Conservation (phyloP, 1,139 yeast genomes). For the Protomyces pachydermus region DNA sequence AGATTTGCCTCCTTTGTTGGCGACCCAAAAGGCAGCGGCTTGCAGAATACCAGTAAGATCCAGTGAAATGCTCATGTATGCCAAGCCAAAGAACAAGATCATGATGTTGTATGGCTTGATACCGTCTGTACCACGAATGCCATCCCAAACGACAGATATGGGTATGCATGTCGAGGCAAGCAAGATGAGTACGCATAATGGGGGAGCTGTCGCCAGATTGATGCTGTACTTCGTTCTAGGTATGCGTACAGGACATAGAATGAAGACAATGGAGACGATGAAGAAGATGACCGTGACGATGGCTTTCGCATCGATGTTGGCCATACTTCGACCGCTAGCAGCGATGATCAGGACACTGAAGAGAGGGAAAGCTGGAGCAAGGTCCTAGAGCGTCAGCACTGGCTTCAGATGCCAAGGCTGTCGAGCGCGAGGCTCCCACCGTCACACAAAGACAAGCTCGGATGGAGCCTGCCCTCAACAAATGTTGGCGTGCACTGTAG, state of each 20-base stretch:
- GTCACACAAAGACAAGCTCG: too few relatives aligned
- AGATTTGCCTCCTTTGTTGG: slow-evolving; percentile 23
- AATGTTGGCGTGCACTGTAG: too few relatives aligned
- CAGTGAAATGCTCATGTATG: slow-evolving; percentile 28
- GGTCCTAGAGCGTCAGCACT: too few relatives aligned
- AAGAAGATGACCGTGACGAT: slow-evolving; percentile 22
- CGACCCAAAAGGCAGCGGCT: slow-evolving; percentile 27
- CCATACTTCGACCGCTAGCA: too few relatives aligned
- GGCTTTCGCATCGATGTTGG: slow-evolving; percentile 16
- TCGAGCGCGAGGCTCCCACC: too few relatives aligned
- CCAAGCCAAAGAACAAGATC: slow-evolving; percentile 26
- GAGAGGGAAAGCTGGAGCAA: too few relatives aligned
- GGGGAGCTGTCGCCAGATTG: slow-evolving; percentile 27
- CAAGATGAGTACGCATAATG: slow-evolving; percentile 20
- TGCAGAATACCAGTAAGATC: slow-evolving; percentile 27
- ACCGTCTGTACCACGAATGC: slow-evolving; percentile 25
- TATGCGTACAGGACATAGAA: slow-evolving; percentile 18
- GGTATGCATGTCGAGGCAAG: slow-evolving; percentile 23
- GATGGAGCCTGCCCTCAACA: too few relatives aligned
- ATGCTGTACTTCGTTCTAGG: slow-evolving; percentile 16
- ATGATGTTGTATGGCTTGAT: slow-evolving; percentile 26
- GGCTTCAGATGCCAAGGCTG: too few relatives aligned
- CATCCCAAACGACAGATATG: slow-evolving; percentile 22
- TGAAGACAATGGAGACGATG: slow-evolving; percentile 23
- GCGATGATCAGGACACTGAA: too few relatives aligned